These are phyloP conservation scores for Lenwebbia sp. DNA, from an alignment of 345 rosid species.

Conservation along the genomic window DNA sequence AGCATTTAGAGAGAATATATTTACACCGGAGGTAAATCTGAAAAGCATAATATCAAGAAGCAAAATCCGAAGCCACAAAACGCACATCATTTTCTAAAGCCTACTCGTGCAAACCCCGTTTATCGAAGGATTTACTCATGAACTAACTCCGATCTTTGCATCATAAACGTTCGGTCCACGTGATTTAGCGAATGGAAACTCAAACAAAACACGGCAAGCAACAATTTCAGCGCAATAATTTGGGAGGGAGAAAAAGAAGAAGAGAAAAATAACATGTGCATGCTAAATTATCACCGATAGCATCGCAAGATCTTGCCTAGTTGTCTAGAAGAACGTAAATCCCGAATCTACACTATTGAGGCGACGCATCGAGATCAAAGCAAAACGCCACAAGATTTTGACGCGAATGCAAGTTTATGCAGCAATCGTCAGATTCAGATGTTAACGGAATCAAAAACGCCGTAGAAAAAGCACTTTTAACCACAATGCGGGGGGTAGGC, in stretches of 20 bases:
- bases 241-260: background rate
- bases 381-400: background rate
- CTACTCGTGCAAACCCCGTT: background rate
- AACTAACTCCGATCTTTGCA: background rate
- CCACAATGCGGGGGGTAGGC: background rate
- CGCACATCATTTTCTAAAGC: background rate
- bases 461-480: background rate
- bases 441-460: background rate
- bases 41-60: background rate
- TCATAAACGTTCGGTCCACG: background rate
- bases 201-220: background rate
- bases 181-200: background rate
- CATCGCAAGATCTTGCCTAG: background rate
- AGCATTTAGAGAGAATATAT: no score
- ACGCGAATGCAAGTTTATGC: background rate
- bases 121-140: background rate
- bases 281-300: background rate
- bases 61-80: background rate
- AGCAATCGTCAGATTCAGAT: background rate
- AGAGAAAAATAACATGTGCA: background rate
- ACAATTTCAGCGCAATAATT: background rate
- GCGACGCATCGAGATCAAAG: background rate
- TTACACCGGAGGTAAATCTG: background rate
- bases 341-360: background rate
- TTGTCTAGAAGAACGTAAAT: background rate